Conservation (phyloP, 176 grass and related monocot species). For the Cocos nucifera region DNA sequence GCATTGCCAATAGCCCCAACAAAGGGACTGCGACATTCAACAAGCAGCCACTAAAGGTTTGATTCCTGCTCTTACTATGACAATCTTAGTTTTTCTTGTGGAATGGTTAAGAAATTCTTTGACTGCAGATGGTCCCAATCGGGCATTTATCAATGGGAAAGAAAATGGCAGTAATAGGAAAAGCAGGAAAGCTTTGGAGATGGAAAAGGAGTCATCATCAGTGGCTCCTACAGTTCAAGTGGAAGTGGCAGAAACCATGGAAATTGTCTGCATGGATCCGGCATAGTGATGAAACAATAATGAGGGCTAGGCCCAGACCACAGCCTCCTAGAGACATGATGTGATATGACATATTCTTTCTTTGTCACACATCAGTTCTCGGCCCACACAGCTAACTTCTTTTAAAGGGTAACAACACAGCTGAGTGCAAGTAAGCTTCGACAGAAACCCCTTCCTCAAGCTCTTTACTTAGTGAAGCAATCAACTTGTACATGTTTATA, state of each 20-base stretch:
- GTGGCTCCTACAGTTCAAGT: slow-evolving; percentile 96
- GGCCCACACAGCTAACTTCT: slow-evolving; percentile 49
- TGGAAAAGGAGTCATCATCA: slow-evolving; percentile 99
- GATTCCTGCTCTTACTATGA: not conserved
- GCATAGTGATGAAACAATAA: slow-evolving; percentile 74
- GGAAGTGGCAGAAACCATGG: slow-evolving; percentile 99
- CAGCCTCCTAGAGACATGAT: slow-evolving; percentile 25
- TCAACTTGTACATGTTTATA: slow-evolving; percentile 66
- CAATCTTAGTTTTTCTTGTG: not conserved
- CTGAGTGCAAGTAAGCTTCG: not conserved
- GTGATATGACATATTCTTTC: slow-evolving; percentile 16
- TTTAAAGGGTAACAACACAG: slow-evolving; percentile 31
- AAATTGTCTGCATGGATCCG: slow-evolving; percentile 85
- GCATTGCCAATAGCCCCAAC: slow-evolving; percentile 82
- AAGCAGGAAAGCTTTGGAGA: slow-evolving; percentile 95
- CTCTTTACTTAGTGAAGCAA: slow-evolving; percentile 51
- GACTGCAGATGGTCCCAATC: slow-evolving; percentile 79
- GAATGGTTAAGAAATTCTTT: not conserved
- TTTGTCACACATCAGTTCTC: slow-evolving; percentile 40
- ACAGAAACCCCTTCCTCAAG: not conserved
- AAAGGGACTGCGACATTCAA: slow-evolving; percentile 47
- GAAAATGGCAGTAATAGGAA: slow-evolving; percentile 54
- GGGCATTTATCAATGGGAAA: slow-evolving; percentile 47
- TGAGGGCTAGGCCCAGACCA: slow-evolving; percentile 55
- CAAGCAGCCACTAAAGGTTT: slow-evolving; percentile 74